Evolutionary conservation across 768 basidiomycete species (phyloP).

Genomic region (Mycena metata): DNA sequence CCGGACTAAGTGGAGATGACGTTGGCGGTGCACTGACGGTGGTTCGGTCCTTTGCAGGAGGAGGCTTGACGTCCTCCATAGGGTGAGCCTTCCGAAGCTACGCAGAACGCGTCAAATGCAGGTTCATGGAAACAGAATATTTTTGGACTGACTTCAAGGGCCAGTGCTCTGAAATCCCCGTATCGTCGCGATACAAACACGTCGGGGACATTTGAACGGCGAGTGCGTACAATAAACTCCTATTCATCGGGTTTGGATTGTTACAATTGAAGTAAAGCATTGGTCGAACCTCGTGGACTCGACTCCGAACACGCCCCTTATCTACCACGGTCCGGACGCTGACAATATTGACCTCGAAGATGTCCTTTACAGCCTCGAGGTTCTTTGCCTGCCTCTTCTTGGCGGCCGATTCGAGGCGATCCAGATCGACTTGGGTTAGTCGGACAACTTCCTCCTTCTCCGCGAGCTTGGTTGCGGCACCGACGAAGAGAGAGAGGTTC

Average conservation of each 20-base stretch:
- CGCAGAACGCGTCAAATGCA: slow-evolving; percentile 33
- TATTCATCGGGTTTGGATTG: slow-evolving; percentile 48
- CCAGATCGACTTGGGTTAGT: slow-evolving; percentile 86
- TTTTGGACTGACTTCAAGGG: slow-evolving; percentile 73
- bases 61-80: slow-evolving; percentile 81
- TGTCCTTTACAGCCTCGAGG: slow-evolving; percentile 57
- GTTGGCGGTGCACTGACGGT: slow-evolving; percentile 65
- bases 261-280: slow-evolving; percentile 23
- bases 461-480: slow-evolving; percentile 83
- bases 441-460: slow-evolving; percentile 93
- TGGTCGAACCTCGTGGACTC: slow-evolving; percentile 85
- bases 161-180: slow-evolving; percentile 93
- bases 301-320: slow-evolving; percentile 88
- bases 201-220: slow-evolving; percentile 77
- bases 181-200: slow-evolving; percentile 93
- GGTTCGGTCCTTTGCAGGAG: slow-evolving; percentile 91
- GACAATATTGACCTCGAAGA: slow-evolving; percentile 93
- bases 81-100: slow-evolving; percentile 92
- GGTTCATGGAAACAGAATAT: not conserved
- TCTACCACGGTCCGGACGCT: slow-evolving; percentile 87
- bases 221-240: slow-evolving; percentile 96
- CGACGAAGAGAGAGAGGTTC: slow-evolving; percentile 85
- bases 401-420: slow-evolving; percentile 80
- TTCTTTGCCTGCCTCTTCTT: slow-evolving; percentile 70
- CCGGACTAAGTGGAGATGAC: slow-evolving; percentile 48